Evolutionary conservation across 2,329 filamentous ascomycete species (phyloP), one percentile per base, ranked within the genome.

Genomic region (Epichloe festucae): DNA sequence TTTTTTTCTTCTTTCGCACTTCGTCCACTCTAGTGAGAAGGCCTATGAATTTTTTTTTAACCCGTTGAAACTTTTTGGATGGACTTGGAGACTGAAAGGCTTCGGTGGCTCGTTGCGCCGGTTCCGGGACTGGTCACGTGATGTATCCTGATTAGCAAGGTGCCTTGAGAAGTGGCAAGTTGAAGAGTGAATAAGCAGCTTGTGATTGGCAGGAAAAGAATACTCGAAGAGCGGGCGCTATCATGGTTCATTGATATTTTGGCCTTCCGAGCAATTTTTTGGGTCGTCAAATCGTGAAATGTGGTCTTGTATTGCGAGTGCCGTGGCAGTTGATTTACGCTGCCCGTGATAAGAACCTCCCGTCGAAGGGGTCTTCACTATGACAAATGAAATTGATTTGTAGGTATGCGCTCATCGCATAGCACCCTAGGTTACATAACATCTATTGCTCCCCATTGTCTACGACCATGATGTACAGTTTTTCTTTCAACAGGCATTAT

Each of bases 401-500:
- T 41, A 54, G 49, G 39, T 39, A 50, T 53, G 52, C 52, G 52
- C 44, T 48, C 4, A 12, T 34, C 43, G 47, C 42, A 50, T 39
- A 31, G 23, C 10, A 23, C 19, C 5, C 49, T 41, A 54, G 47
- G 55, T 54, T 48, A 58, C 60, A 59, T n/a, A 58, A 59, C 12
- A 57, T 70, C 66, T 70, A 69, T 67, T 68, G 59, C 59, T 58
- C 62, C 60, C 59, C 59, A 56, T 58, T 57, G 54, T 70, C 67
- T 67, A 68, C 19, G 63, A 60, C 63, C 62, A 64, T 71, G 67
- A 68, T 71, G 63, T 71, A 71, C 68, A 70, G 17, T 51, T 46
- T 46, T 34, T 7, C 42, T 45, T 39, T 38, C 31, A 21, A n/a
- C 47, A 31, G 45, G 21, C 19, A 63, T 60, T 12, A 45, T 31